These are phyloP conservation scores for Amorphotheca resinae DNA, from an alignment of 495 filamentous ascomycete genomes.

Conservation along the genomic window DNA sequence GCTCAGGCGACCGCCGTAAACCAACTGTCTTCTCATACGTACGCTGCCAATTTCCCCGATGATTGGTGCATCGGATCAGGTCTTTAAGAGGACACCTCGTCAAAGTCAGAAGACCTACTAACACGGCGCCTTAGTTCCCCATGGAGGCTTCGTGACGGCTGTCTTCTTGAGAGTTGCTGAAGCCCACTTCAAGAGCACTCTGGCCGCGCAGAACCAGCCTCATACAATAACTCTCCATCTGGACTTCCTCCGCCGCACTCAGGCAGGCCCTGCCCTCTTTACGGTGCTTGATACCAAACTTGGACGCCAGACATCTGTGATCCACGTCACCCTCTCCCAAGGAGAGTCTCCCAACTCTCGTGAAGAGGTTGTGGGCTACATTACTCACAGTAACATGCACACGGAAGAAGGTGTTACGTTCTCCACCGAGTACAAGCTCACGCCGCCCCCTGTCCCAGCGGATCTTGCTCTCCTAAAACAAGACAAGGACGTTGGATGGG, in stretches of 20 bases:
- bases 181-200: conserved; percentile 52
- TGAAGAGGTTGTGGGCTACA: conserved; percentile 53
- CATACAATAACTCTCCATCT: conserved; percentile 57
- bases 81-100: too few species aligned
- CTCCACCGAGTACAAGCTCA: conserved; percentile 36
- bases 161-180: conserved; percentile 45
- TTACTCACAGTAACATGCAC: conserved; percentile 50
- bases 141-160: conserved; percentile 67
- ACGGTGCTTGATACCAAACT: conserved; percentile 61
- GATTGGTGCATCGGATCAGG: conserved; percentile 64
- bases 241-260: conserved; percentile 58
- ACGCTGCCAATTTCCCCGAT: conserved; percentile 41
- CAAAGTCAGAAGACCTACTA: too few species aligned
- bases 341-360: too few species aligned
- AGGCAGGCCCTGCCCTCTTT: conserved; percentile 48
- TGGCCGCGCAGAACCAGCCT: conserved; percentile 46
- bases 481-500: conserved; percentile 35
- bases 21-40: conserved; percentile 46
- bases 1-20: conserved; percentile 44
- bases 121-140: conserved; percentile 48
- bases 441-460: conserved; percentile 33
- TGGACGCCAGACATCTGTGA: conserved; percentile 52
- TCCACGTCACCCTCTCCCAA: conserved; percentile 53
- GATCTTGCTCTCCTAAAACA: conserved; percentile 28
- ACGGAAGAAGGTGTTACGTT: conserved; percentile 47